Conservation (phyloP, 2,329 filamentous ascomycete genomes). For the Botrytis elliptica region DNA sequence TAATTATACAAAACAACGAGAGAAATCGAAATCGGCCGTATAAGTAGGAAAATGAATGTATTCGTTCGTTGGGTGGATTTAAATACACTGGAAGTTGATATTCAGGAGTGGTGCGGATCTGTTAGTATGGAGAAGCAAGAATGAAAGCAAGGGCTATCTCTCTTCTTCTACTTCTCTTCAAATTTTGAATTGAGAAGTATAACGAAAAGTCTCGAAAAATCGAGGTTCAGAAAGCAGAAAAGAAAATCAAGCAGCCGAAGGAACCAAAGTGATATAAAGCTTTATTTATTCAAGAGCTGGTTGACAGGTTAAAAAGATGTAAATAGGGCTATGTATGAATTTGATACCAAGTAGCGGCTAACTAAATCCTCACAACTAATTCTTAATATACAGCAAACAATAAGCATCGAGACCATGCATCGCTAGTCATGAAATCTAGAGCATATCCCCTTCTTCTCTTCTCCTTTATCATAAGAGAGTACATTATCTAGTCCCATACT, state of each 20-base stretch:
- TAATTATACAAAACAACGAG: background rate
- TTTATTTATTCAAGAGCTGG: background rate
- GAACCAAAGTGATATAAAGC: background rate
- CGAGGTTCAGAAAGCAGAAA: background rate
- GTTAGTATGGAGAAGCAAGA: background rate
- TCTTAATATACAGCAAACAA: background rate
- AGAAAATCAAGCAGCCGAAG: no score
- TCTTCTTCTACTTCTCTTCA: background rate
- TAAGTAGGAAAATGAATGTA: background rate
- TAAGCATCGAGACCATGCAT: background rate
- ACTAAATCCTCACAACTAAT: background rate
- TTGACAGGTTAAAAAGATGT: background rate
- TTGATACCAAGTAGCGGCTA: conserved; percentile 3
- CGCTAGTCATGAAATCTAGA: background rate
- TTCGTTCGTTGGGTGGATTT: background rate
- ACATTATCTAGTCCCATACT: no score
- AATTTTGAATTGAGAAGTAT: background rate
- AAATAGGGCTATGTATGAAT: conserved; percentile 8
- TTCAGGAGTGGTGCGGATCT: background rate
- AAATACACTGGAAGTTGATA: background rate
- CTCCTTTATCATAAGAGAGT: background rate
- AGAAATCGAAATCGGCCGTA: background rate
- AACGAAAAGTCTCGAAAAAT: background rate
- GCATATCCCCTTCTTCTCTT: background rate
- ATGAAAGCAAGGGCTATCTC: background rate